Percentiles rank a stretch among this genome's conserved stretches.
These are phyloP conservation scores for Nephelium lappaceum DNA, from an alignment of 345 rosid genomes.

Conservation along the genomic window DNA sequence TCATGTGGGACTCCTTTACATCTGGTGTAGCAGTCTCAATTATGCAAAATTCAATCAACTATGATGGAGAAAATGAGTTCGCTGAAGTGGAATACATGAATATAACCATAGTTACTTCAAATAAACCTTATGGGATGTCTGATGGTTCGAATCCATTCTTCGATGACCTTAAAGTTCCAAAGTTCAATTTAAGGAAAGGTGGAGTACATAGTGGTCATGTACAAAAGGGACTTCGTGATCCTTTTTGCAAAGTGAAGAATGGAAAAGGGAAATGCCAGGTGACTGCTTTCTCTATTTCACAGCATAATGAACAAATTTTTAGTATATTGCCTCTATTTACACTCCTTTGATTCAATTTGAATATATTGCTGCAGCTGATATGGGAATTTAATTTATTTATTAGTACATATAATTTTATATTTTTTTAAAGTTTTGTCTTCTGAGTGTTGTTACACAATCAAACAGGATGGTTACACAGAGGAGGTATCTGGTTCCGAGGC, in stretches of 20 bases:
- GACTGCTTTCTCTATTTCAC: background rate
- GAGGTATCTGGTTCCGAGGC: slow-evolving; percentile 60
- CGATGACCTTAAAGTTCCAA: slow-evolving; percentile 56
- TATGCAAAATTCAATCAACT: slow-evolving; percentile 46
- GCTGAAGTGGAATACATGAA: slow-evolving; percentile 90
- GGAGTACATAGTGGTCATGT: slow-evolving; percentile 93
- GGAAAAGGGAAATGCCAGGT: slow-evolving; percentile 91
- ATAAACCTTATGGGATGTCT: slow-evolving; percentile 65
- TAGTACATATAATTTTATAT: background rate
- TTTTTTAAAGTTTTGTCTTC: background rate
- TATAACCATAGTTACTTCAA: slow-evolving; percentile 81
- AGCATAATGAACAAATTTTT: background rate
- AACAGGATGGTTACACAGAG: slow-evolving; percentile 82
- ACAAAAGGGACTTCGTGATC: slow-evolving; percentile 70
- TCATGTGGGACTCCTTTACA: slow-evolving; percentile 96
- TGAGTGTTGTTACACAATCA: slow-evolving; percentile 4
- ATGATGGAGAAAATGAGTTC: slow-evolving; percentile 64
- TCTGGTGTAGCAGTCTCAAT: slow-evolving; percentile 81
- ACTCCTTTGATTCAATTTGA: too few species aligned
- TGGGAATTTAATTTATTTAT: background rate
- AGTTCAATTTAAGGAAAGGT: slow-evolving; percentile 54
- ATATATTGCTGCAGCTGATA: background rate
- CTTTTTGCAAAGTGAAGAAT: slow-evolving; percentile 52
- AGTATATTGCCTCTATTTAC: background rate
- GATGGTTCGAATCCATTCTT: slow-evolving; percentile 89